A percentile compares a stretch with the other conserved stretches of the same genome.
Conservation (phyloP, 1,284 basidiomycete species). For the Irpex rosettiformis region DNA sequence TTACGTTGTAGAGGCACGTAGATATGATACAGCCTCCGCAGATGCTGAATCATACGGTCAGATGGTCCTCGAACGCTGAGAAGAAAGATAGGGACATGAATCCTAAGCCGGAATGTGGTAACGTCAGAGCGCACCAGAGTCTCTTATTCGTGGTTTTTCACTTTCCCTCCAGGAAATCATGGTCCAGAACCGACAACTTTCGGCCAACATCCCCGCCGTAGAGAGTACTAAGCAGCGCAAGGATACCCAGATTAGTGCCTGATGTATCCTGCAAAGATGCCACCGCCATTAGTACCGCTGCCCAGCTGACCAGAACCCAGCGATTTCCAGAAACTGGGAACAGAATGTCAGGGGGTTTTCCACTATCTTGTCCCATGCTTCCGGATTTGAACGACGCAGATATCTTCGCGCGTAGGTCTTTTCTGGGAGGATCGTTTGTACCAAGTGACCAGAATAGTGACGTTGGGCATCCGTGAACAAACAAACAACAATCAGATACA, state of each 20-base stretch:
- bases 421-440: conserved; percentile 5
- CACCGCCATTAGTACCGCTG: background rate
- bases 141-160: background rate
- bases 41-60: conserved; percentile 4
- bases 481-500: conserved; percentile 1
- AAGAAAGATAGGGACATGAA: background rate
- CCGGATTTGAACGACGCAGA: background rate
- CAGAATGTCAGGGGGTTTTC: background rate
- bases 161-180: background rate
- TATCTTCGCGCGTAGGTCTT: background rate
- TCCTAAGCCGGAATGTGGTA: background rate
- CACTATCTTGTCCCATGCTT: background rate
- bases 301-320: background rate
- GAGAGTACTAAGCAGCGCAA: background rate
- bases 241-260: background rate
- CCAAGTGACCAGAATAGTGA: conserved; percentile 1
- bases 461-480: conserved; percentile 1
- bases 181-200: background rate
- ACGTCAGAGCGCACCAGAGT: background rate
- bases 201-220: background rate
- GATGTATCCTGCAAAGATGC: background rate
- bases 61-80: conserved; percentile 2
- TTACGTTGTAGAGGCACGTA: background rate
- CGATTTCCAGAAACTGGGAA: conserved; percentile 1
- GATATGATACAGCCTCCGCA: background rate